Evolutionary conservation across 2,329 filamentous ascomycete genomes (phyloP).

Genomic region (Myriosclerotinia duriaeana): DNA sequence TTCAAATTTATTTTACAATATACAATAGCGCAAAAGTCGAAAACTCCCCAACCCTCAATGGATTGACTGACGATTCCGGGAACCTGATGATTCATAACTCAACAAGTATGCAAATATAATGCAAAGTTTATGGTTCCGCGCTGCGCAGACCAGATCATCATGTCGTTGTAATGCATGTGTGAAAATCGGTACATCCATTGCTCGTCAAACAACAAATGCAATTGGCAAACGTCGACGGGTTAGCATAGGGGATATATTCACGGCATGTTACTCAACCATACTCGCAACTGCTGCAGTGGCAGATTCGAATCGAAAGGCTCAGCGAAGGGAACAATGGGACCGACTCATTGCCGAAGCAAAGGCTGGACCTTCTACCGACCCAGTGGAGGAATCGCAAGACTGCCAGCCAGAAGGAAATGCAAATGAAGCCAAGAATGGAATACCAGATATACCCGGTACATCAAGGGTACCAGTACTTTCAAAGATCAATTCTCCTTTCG

Average conservation of each 20-base stretch:
- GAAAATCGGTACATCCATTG: conserved; percentile 46
- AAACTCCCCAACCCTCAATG: neutral
- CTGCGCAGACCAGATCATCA: conserved; percentile 58
- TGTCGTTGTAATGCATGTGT: conserved; percentile 64
- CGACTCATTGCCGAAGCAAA: conserved; percentile 55
- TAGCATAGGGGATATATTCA: conserved; percentile 56
- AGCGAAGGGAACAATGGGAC: conserved; percentile 60
- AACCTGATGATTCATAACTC: conserved; percentile 11
- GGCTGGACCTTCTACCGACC: conserved; percentile 28
- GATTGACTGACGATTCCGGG: conserved; percentile 3
- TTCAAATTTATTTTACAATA: conserved; percentile 22
- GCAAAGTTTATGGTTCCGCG: conserved; percentile 68
- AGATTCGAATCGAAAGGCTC: conserved; percentile 60
- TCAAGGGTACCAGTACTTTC: neutral
- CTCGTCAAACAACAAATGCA: conserved; percentile 52
- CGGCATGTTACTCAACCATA: conserved; percentile 66
- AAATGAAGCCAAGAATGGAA: neutral
- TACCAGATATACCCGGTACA: neutral
- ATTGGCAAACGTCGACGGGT: conserved; percentile 50
- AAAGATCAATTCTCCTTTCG: neutral
- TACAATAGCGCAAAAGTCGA: conserved; percentile 2
- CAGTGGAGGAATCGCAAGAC: conserved; percentile 24
- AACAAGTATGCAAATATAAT: conserved; percentile 48
- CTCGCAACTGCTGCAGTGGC: conserved; percentile 63
- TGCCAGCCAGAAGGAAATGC: neutral